Conservation (phyloP, 2,329 filamentous ascomycete species). For the Corinectria fuckeliana region DNA sequence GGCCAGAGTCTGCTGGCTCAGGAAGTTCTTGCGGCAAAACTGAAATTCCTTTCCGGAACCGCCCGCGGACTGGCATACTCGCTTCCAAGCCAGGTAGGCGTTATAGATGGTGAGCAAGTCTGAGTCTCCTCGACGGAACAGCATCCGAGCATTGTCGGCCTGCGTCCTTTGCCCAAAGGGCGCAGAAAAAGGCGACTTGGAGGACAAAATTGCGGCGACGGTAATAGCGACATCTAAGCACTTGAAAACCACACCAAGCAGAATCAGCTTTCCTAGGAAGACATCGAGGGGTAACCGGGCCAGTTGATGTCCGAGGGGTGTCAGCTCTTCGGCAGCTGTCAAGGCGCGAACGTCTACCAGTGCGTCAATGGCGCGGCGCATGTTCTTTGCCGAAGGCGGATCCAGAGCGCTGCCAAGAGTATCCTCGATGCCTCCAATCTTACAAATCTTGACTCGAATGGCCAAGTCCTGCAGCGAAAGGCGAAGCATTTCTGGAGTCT, state of each 20-base stretch:
- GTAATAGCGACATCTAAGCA: constrained; percentile 93
- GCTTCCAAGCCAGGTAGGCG: constrained; percentile 89
- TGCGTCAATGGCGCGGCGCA: constrained; percentile 89
- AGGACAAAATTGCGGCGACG: constrained; percentile 89
- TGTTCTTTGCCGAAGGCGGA: constrained; percentile 89
- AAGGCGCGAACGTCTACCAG: constrained; percentile 92
- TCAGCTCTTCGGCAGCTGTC: constrained; percentile 81
- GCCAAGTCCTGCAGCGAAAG: constrained; percentile 93
- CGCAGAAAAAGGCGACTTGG: constrained; percentile 90
- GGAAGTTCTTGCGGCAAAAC: constrained; percentile 94
- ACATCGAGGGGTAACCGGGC: constrained; percentile 91
- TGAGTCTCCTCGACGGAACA: constrained; percentile 86
- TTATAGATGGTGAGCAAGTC: constrained; percentile 94
- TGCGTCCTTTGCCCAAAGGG: constrained; percentile 84
- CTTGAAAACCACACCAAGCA: constrained; percentile 85
- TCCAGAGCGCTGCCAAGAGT: constrained; percentile 89
- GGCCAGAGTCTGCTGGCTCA: constrained; percentile 84
- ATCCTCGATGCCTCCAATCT: constrained; percentile 90
- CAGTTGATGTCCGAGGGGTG: constrained; percentile 83
- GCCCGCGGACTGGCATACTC: constrained; percentile 72
- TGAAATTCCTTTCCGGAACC: constrained; percentile 76
- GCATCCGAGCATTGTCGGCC: constrained; percentile 78
- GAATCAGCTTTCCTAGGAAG: constrained; percentile 90
- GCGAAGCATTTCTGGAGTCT: constrained; percentile 95
- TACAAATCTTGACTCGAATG: constrained; percentile 96